Conservation (phyloP, 495 filamentous ascomycete species). For the Penicillium parvum region DNA sequence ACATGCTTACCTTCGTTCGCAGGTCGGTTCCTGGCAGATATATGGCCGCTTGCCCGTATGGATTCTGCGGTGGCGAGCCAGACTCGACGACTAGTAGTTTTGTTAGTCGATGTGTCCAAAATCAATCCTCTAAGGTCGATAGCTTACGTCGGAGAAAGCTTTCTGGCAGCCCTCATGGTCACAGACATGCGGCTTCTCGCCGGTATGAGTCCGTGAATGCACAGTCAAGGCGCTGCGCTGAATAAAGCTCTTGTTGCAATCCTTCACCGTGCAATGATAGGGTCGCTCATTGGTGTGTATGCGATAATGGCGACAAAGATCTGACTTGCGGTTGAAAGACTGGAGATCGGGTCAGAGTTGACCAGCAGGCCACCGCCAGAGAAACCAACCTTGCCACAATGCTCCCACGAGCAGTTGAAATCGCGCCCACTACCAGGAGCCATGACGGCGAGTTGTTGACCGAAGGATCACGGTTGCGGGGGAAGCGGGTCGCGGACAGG, state of each 20-base stretch:
- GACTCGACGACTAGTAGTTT: conserved; percentile 70
- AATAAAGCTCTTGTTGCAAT: conserved; percentile 86
- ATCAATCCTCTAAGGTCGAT: too few species aligned
- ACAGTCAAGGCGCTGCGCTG: conserved; percentile 84
- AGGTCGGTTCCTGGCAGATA: conserved; percentile 71
- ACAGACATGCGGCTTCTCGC: conserved; percentile 85
- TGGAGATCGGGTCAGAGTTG: conserved; percentile 27
- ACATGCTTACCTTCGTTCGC: conserved; percentile 64
- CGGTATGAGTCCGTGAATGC: conserved; percentile 81
- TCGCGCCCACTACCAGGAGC: conserved; percentile 43
- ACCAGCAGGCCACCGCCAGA: not conserved
- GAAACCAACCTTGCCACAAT: conserved; percentile 42
- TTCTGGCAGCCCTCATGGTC: conserved; percentile 76
- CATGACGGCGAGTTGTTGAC: conserved; percentile 24
- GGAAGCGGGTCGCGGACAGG: conserved; percentile 17
- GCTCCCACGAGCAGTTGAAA: conserved; percentile 46
- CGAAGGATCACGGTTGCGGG: conserved; percentile 11
- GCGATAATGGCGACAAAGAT: conserved; percentile 80
- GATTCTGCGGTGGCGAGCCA: conserved; percentile 81
- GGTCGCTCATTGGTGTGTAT: conserved; percentile 90
- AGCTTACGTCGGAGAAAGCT: conserved; percentile 78
- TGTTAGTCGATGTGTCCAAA: conserved; percentile 6
- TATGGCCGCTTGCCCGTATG: conserved; percentile 87
- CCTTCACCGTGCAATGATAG: conserved; percentile 63
- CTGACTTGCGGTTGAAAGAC: conserved; percentile 93